Conservation (phyloP, 2,329 filamentous ascomycete genomes). For the Penicillium sp. region DNA sequence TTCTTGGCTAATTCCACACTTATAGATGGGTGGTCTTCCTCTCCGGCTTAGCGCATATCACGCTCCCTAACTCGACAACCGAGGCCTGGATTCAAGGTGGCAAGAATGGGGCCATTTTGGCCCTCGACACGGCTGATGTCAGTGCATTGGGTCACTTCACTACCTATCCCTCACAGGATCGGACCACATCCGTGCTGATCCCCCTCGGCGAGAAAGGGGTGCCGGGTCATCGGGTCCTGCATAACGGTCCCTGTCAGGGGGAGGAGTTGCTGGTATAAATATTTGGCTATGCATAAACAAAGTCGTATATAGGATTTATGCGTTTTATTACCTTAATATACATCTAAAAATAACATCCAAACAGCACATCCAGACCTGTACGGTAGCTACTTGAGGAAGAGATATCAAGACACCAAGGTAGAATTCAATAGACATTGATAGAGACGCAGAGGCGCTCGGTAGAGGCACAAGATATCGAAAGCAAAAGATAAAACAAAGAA, state of each 20-base stretch:
- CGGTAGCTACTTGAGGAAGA: neutral
- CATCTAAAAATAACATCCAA: neutral
- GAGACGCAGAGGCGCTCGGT: conserved; percentile 13
- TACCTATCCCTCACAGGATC: conserved; percentile 40
- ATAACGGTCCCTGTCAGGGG: conserved; percentile 41
- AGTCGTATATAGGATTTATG: neutral
- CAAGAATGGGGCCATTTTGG: conserved; percentile 45
- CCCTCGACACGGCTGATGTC: conserved; percentile 45
- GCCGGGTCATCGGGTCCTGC: conserved; percentile 44
- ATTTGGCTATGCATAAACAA: neutral
- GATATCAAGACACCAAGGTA: conserved; percentile 8
- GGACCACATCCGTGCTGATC: conserved; percentile 41
- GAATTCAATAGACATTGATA: conserved; percentile 9
- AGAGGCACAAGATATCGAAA: conserved; percentile 16
- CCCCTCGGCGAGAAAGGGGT: conserved; percentile 37
- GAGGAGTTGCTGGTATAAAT: conserved; percentile 15
- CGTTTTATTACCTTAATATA: neutral
- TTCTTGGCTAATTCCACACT: neutral
- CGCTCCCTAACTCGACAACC: conserved; percentile 40
- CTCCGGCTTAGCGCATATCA: conserved; percentile 45
- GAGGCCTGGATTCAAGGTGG: conserved; percentile 44
- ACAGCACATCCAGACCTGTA: neutral
- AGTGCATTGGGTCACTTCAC: conserved; percentile 46
- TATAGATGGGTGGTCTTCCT: conserved; percentile 41
- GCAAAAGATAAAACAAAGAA: conserved; percentile 9